Evolutionary conservation across 148 eudicot species (phyloP), one percentile per base, ranked within the genome.

Genomic region (Drosera capensis): DNA sequence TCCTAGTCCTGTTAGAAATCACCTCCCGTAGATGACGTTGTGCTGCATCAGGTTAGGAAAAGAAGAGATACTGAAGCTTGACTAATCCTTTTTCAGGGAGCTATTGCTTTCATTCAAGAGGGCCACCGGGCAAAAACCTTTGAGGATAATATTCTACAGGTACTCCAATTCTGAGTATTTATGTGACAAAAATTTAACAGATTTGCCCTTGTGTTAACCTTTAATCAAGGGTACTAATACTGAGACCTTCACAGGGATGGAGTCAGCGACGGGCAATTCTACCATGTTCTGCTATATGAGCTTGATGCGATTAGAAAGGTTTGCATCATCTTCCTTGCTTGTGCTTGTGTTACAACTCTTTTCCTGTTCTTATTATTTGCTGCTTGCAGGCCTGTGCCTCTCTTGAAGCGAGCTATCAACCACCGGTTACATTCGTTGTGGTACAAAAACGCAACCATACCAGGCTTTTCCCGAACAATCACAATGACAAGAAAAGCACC

Each of bases 261-360:
- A 35, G 97, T 88, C 40, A 88, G 94, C 49, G 97, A 88, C 62
- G 86, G 86, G 36, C 97, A 88, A 48, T 83, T 83, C 59, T 86
- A 80, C 55, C 93, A 80, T 69, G 86, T 83, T 15, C 72, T 88
- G 31, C 67, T 79, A 20, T 75, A 68, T 23, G 81, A 79, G 56
- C 64, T 79, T 43, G 86, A 79, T 36, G 86, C 86, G n/a, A 79
- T 79, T 25, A 54, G 81, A 20, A 79, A 79, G 81, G 86, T 75
- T 17, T 13, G 58, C 54, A 46, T 24, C 26, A 0, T 40, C 25
- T 9, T 45, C n/a, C 24, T 38, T 23, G 16, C 36, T 35, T 16
- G 13, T 14, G 26, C 3, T 19, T 5, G 21, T 16, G 28, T 18
- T 48, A 6, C 23, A 2, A 2, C 15, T 44, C 8, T 8, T 40